These are phyloP conservation scores for Apophysomyces elegans DNA, from an alignment of 371 early-diverging fungal species.

Conservation along the genomic window DNA sequence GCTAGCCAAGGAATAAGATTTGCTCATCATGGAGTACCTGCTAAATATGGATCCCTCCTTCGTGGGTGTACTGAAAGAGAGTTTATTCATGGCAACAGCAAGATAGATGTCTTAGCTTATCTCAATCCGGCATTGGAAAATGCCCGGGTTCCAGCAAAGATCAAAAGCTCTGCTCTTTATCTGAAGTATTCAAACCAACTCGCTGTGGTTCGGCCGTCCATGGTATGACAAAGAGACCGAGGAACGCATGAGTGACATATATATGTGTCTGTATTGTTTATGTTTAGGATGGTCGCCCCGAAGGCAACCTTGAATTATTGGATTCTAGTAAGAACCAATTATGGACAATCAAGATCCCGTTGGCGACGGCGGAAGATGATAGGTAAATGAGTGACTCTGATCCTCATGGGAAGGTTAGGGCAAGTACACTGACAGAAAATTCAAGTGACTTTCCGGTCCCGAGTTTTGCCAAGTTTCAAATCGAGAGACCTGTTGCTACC, in stretches of 20 bases:
- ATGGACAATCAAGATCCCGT: slow-evolving; percentile 66
- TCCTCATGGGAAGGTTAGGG: too few relatives aligned
- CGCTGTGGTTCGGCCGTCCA: slow-evolving; percentile 59
- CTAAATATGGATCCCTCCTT: slow-evolving; percentile 34
- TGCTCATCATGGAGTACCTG: slow-evolving; percentile 22
- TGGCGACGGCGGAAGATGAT: slow-evolving; percentile 53
- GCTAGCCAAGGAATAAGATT: slow-evolving; percentile 24
- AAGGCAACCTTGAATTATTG: slow-evolving; percentile 66
- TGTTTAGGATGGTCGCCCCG: slow-evolving; percentile 62
- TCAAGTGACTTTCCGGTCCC: slow-evolving; percentile 42
- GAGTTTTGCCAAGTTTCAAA: slow-evolving; percentile 53
- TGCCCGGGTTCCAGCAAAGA: slow-evolving; percentile 27
- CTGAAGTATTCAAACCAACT: slow-evolving; percentile 59
- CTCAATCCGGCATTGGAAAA: slow-evolving; percentile 19
- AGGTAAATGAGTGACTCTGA: slow-evolving; percentile 17
- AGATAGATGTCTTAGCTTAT: slow-evolving; percentile 30
- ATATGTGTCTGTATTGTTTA: too few relatives aligned
- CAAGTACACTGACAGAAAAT: background rate
- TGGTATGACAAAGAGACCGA: slow-evolving; percentile 12
- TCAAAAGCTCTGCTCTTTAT: slow-evolving; percentile 53
- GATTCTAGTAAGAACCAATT: slow-evolving; percentile 58
- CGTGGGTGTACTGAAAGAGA: slow-evolving; percentile 37
- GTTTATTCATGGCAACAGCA: slow-evolving; percentile 22
- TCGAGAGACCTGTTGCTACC: slow-evolving; percentile 56
- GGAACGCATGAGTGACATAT: too few relatives aligned